Percentiles rank a stretch among this genome's conserved stretches.
Evolutionary conservation across 1,139 yeast species (phyloP).

Genomic region (Keqinozyma sinolaborantium): DNA sequence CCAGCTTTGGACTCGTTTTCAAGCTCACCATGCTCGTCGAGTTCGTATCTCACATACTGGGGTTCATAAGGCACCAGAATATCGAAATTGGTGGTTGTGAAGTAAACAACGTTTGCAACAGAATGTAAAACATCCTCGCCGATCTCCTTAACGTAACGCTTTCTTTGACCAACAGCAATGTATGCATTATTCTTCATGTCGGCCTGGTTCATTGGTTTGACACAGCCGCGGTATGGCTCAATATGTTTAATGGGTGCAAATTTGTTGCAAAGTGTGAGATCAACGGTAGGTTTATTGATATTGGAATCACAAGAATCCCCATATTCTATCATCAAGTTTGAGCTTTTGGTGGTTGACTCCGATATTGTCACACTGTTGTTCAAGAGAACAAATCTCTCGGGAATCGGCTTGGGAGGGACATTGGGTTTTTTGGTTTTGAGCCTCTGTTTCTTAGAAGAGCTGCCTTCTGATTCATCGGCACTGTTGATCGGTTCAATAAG

Average conservation of each 20-base stretch:
- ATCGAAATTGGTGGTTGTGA: conserved; percentile 15
- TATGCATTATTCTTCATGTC: too few relatives aligned
- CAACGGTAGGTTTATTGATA: background rate
- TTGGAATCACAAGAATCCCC: background rate
- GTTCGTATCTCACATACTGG: conserved; percentile 23
- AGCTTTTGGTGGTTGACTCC: too few relatives aligned
- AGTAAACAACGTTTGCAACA: conserved; percentile 20
- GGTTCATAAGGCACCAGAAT: conserved; percentile 24
- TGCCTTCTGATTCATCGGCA: too few relatives aligned
- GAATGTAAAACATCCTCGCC: too few relatives aligned
- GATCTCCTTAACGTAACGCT: conserved; percentile 9
- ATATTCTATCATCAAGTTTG: background rate
- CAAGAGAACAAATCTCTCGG: too few relatives aligned
- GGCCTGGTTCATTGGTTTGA: too few relatives aligned
- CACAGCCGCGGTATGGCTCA: background rate
- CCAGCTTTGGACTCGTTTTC: conserved; percentile 25
- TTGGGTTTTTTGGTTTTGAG: too few relatives aligned
- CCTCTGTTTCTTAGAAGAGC: too few relatives aligned
- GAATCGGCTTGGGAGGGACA: too few relatives aligned
- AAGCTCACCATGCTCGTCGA: conserved; percentile 14
- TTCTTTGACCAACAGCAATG: conserved; percentile 5
- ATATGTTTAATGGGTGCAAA: background rate
- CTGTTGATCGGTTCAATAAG: too few relatives aligned
- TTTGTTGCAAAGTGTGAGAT: background rate
- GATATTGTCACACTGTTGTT: too few relatives aligned